phyloP scores from a whole-genome alignment of 768 basidiomycete species.

The Podaxis sp. region DNA sequence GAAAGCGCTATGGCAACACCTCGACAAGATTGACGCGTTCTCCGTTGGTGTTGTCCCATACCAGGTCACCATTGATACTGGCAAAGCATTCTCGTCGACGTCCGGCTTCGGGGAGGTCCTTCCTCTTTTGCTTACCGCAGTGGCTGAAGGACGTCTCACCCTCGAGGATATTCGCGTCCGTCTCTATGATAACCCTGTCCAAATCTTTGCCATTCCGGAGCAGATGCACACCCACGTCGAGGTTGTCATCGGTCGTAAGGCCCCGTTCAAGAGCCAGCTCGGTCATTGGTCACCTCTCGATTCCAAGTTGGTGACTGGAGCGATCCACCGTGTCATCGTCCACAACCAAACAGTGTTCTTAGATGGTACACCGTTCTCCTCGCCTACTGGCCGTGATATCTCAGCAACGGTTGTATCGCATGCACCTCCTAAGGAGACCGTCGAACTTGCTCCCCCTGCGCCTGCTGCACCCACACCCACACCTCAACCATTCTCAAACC shows the following conservation, averaged over 20 bases:
- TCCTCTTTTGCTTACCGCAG: conserved; percentile 85
- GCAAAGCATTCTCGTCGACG: conserved; percentile 59
- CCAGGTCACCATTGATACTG: conserved; percentile 62
- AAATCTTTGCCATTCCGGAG: conserved; percentile 89
- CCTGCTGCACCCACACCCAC: conserved; percentile 16
- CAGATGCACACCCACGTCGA: conserved; percentile 87
- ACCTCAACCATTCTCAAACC: conserved; percentile 8
- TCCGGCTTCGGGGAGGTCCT: conserved; percentile 88
- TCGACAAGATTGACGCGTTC: conserved; percentile 86
- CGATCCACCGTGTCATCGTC: conserved; percentile 87
- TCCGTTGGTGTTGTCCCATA: conserved; percentile 88
- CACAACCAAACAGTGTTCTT: conserved; percentile 88
- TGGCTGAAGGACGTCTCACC: conserved; percentile 74
- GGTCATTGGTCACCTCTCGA: conserved; percentile 84
- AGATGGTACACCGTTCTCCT: conserved; percentile 71
- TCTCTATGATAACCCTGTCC: conserved; percentile 87
- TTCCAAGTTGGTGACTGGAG: conserved; percentile 59
- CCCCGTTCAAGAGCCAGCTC: conserved; percentile 49
- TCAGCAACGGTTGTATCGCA: conserved; percentile 60
- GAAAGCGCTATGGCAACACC: conserved; percentile 78
- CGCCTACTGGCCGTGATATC: conserved; percentile 68
- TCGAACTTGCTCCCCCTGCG: conserved; percentile 18
- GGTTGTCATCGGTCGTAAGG: conserved; percentile 81
- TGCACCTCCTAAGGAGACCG: conserved; percentile 19
- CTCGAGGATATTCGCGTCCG: conserved; percentile 81